Evolutionary conservation across 257 asterid genomes (phyloP), one percentile per base, ranked within the genome.

Genomic region (Asclepias syriaca): DNA sequence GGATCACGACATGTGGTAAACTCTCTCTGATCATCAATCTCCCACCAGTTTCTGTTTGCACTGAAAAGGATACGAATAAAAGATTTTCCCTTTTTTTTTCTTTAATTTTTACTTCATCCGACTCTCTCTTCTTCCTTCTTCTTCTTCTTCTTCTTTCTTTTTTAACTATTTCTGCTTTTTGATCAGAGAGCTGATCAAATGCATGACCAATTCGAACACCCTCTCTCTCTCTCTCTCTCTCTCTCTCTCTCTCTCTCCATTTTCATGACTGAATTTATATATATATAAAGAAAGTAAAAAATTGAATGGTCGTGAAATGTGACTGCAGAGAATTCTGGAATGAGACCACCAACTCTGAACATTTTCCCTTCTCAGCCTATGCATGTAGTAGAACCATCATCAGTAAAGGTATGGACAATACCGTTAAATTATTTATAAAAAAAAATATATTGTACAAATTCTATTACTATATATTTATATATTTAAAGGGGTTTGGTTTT

Each of bases 291-390:
- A 34, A 34, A 4, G 39, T 34, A 34, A 45, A 34, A 45, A 51
- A 51, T 54, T 43, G 29, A 59, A 68, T 48, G 45, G 22, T 43
- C 48, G 48, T 43, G 48, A 34, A 34, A 43, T 43, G 48, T 21
- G 4, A 22, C 48, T 81, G 87, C 87, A 90, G 98, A 89, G 70
- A 84, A 87, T 79, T 66, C 79, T 16, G 96, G 88, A 66, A 81
- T 82, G 86, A 87, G 85, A 73, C 97, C 97, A 67, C 87, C 82
- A 53, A 94, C 99, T 67, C 83, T 91, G 68, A 91, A 89, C 84
- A 94, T 94, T 64, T 94, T 94, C 75, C 98, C 99, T 21, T 91
- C 99, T 55, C 93, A 90, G 72, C 99, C 97, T 85, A 91, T 94
- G 98, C 99, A 94, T 84, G 96, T 82, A 64, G 89, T 83, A 34